Percentiles rank a stretch among this genome's conserved stretches.
phyloP scores from a whole-genome alignment of 371 early-diverging fungal genomes.

The Mucor plumbeus region DNA sequence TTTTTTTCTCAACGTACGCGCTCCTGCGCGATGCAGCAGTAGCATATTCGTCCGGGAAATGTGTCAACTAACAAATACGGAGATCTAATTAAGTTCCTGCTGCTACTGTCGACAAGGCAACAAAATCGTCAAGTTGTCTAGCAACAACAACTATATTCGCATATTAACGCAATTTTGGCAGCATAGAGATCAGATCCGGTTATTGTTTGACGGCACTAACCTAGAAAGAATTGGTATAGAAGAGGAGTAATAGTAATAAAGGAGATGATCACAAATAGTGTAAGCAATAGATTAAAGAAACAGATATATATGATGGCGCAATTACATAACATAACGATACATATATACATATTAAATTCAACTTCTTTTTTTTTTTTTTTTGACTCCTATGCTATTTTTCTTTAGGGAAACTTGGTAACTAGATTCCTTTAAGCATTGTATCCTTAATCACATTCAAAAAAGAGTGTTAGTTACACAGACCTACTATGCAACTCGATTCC shows the following conservation, averaged over 20 bases:
- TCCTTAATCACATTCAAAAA: too few species aligned
- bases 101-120: not conserved
- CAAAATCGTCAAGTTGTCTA: too few species aligned
- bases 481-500: not conserved
- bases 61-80: not conserved
- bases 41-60: not conserved
- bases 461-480: not conserved
- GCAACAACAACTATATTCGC: too few species aligned
- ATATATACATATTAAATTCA: not conserved
- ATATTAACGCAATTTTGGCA: not conserved
- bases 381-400: not conserved
- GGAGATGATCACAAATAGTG: not conserved
- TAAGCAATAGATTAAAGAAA: not conserved
- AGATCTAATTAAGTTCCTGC: not conserved
- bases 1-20: constrained; percentile 2
- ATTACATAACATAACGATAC: constrained; percentile 1
- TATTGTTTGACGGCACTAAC: constrained; percentile 1
- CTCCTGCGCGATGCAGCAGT: constrained; percentile 1
- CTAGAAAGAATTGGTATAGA: not conserved
- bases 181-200: not conserved
- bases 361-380: not conserved
- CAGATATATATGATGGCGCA: not conserved
- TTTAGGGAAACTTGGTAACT: too few species aligned
- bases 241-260: not conserved
- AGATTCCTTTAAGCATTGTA: too few species aligned